Percentiles rank a stretch among this genome's conserved stretches.
These are phyloP conservation scores for Plasmodium fragile DNA, from an alignment of 169 alveolate genomes.

Conservation along the genomic window DNA sequence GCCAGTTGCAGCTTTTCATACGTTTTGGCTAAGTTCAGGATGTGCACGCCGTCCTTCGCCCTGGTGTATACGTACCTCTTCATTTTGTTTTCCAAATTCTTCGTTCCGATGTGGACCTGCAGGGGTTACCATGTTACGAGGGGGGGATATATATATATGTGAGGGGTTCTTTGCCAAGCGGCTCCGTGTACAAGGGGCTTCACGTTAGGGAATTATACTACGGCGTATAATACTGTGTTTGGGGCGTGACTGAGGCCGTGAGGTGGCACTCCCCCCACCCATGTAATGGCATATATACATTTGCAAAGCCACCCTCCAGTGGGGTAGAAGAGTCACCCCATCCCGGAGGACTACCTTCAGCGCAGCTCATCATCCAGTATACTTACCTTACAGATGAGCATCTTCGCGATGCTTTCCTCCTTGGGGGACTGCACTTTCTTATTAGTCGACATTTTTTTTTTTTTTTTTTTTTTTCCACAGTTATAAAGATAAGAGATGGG, in stretches of 20 bases:
- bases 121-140: too few relatives aligned
- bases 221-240: neutral
- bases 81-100: conserved; percentile 97
- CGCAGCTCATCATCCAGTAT: neutral
- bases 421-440: conserved; percentile 67
- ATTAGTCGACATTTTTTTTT: conserved; percentile 35
- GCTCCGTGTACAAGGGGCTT: neutral
- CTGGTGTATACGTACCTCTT: conserved; percentile 96
- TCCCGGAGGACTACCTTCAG: neutral
- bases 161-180: neutral
- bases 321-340: too few relatives aligned
- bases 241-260: neutral
- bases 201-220: neutral
- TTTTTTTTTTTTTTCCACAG: neutral
- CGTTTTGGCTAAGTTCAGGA: conserved; percentile 97
- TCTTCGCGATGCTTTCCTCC: conserved; percentile 76
- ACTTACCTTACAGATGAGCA: conserved; percentile 75
- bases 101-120: conserved; percentile 97
- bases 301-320: neutral
- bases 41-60: conserved; percentile 97
- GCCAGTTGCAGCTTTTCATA: conserved; percentile 99
- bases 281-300: neutral
- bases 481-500: neutral
- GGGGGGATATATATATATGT: neutral
- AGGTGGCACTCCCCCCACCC: neutral